Conservation (phyloP, 352 stramenopile genomes). For the Phytophthora sojae region DNA sequence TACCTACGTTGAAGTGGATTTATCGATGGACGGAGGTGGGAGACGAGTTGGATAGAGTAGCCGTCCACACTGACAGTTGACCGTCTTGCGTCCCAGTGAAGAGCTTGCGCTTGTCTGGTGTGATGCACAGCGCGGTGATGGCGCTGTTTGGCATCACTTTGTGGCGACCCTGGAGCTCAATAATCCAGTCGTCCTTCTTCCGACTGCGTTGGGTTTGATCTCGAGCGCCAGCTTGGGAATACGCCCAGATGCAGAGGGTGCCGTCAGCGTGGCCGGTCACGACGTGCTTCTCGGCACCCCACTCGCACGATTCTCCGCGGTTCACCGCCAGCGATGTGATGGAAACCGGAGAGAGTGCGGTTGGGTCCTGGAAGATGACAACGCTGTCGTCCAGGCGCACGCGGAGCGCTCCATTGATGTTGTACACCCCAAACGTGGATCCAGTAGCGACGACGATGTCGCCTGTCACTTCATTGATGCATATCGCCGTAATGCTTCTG, state of each 20-base stretch:
- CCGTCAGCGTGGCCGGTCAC: constrained; percentile 74
- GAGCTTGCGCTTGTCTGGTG: constrained; percentile 66
- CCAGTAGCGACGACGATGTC: constrained; percentile 67
- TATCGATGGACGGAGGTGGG: no score
- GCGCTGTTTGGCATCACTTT: constrained; percentile 47
- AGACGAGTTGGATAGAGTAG: constrained; percentile 2
- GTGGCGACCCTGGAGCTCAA: constrained; percentile 66
- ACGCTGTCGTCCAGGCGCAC: constrained; percentile 56
- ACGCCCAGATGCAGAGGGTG: constrained; percentile 71
- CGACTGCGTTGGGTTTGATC: constrained; percentile 12
- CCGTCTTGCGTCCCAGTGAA: constrained; percentile 68
- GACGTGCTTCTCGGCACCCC: constrained; percentile 66
- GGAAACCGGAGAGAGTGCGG: constrained; percentile 34
- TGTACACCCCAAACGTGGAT: constrained; percentile 63
- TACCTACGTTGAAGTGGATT: neutral
- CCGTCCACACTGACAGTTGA: constrained; percentile 58
- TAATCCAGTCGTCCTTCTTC: constrained; percentile 51
- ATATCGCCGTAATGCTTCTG: constrained; percentile 48
- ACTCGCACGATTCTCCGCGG: constrained; percentile 60
- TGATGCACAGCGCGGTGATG: constrained; percentile 60
- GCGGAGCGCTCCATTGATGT: constrained; percentile 70
- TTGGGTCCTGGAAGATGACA: constrained; percentile 54
- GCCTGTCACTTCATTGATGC: constrained; percentile 71
- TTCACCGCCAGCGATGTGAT: constrained; percentile 65
- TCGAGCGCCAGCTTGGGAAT: constrained; percentile 45